Conservation (phyloP, 2,329 filamentous ascomycete species). For the Endoconidiophora laricicola region DNA sequence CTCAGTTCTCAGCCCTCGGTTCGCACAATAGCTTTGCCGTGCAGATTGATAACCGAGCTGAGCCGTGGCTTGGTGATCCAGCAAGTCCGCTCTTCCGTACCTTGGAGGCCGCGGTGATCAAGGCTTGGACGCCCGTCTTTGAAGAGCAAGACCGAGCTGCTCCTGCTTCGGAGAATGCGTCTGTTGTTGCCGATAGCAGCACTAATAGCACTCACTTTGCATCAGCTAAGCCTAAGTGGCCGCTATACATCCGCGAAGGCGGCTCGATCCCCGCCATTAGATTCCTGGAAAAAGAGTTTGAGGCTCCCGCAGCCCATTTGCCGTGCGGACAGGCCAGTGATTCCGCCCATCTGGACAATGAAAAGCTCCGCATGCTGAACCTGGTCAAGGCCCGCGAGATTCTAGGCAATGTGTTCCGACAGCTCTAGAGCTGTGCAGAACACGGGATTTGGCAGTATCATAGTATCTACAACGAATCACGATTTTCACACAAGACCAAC, state of each 20-base stretch:
- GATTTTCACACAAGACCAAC: too few relatives aligned
- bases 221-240: constrained; percentile 29
- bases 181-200: constrained; percentile 13
- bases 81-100: constrained; percentile 82
- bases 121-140: constrained; percentile 57
- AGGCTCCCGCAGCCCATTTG: constrained; percentile 76
- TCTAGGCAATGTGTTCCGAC: constrained; percentile 68
- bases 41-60: constrained; percentile 79
- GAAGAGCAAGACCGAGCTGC: constrained; percentile 16
- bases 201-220: not conserved
- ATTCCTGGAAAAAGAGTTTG: constrained; percentile 88
- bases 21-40: constrained; percentile 70
- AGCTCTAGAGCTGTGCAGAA: constrained; percentile 27
- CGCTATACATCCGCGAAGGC: constrained; percentile 82
- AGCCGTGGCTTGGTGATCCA: constrained; percentile 90
- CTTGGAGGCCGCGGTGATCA: constrained; percentile 67
- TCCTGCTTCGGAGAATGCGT: not conserved
- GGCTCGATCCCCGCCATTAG: constrained; percentile 89
- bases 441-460: not conserved
- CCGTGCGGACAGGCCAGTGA: constrained; percentile 93
- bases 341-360: constrained; percentile 85
- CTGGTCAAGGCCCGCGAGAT: constrained; percentile 84
- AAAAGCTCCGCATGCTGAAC: constrained; percentile 76
- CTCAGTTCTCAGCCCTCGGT: constrained; percentile 56
- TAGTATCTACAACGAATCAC: not conserved